These are phyloP conservation scores for Alloteropsis angusta DNA, from an alignment of 202 grass and related monocot species.

Conservation along the genomic window DNA sequence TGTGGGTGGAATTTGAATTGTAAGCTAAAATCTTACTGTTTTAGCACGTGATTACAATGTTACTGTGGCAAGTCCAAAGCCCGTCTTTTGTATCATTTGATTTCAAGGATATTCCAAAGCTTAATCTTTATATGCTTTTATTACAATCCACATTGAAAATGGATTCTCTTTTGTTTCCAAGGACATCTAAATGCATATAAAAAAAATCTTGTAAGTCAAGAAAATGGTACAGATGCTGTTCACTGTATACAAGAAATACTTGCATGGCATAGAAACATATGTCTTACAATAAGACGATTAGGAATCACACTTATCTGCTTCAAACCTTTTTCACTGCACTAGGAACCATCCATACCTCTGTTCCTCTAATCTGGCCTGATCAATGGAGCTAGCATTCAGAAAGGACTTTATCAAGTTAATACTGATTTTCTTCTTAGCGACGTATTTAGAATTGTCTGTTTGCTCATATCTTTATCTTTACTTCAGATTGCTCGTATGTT, in stretches of 20 bases:
- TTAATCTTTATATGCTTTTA: background rate
- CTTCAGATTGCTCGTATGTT: slow-evolving; percentile 81
- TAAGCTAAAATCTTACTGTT: background rate
- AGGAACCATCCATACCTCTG: background rate
- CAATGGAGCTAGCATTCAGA: background rate
- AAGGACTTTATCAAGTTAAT: slow-evolving; percentile 13
- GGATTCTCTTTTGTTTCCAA: background rate
- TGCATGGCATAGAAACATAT: background rate
- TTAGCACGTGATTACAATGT: background rate
- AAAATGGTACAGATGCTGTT: background rate
- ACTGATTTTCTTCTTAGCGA: background rate
- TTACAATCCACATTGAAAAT: background rate
- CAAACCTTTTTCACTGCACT: background rate
- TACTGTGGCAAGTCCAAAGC: background rate
- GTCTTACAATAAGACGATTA: background rate
- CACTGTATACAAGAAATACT: background rate
- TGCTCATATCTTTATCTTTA: slow-evolving; percentile 8
- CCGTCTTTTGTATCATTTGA: background rate
- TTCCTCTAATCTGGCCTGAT: background rate
- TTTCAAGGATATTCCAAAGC: background rate
- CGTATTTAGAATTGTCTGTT: slow-evolving; percentile 6
- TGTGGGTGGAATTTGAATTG: background rate
- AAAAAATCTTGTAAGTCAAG: background rate
- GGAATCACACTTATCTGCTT: background rate
- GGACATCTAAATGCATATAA: background rate